phyloP scores from a whole-genome alignment of 129 eudicot genomes.

The Saussurea involucrata region DNA sequence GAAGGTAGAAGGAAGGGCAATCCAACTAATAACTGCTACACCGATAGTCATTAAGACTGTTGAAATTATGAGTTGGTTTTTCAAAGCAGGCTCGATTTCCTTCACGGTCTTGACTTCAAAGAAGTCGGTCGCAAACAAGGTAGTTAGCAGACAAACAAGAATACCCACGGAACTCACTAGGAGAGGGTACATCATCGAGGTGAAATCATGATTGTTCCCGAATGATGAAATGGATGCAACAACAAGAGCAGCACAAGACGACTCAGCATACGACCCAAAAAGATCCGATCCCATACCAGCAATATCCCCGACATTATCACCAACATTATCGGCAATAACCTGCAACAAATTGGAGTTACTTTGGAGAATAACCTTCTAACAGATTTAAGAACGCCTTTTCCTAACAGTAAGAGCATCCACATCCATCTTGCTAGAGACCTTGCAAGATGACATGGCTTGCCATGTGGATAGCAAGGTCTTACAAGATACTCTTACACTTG shows the following conservation, averaged over 20 bases:
- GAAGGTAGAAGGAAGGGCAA: constrained; percentile 60
- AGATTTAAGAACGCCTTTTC: not conserved
- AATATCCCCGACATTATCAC: constrained; percentile 54
- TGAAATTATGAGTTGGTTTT: constrained; percentile 64
- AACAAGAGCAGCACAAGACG: constrained; percentile 31
- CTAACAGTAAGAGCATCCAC: no score
- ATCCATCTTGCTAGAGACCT: no score
- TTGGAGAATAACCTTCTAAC: not conserved
- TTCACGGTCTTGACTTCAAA: constrained; percentile 62
- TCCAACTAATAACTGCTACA: constrained; percentile 46
- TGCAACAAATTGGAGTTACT: not conserved
- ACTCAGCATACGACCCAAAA: constrained; percentile 38
- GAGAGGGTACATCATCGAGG: constrained; percentile 45
- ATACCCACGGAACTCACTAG: constrained; percentile 44
- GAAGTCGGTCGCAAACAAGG: constrained; percentile 74
- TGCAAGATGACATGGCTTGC: no score
- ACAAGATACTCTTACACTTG: no score
- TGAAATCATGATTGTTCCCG: constrained; percentile 41
- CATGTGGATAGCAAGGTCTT: no score
- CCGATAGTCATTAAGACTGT: constrained; percentile 61
- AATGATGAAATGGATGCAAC: constrained; percentile 53
- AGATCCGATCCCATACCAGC: constrained; percentile 57
- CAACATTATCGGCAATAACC: constrained; percentile 78
- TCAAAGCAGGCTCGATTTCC: constrained; percentile 68
- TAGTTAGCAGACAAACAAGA: constrained; percentile 40